These are phyloP conservation scores for Rhododendron henanense DNA, from an alignment of 148 eudicot genomes.

Conservation along the genomic window DNA sequence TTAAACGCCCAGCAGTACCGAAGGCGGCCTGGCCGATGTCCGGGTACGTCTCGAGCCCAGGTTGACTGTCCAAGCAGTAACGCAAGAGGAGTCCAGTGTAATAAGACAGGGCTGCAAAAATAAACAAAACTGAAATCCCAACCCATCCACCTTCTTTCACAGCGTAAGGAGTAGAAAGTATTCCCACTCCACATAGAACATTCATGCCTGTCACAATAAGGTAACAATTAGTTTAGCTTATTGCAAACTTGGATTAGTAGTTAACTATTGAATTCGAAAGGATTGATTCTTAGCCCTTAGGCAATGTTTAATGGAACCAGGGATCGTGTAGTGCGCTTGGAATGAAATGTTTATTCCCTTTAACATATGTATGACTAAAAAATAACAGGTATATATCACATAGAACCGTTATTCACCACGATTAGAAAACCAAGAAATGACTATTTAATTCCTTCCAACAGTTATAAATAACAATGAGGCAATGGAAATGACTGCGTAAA, in stretches of 20 bases:
- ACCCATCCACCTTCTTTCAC: conserved; percentile 91
- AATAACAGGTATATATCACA: no score
- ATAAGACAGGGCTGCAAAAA: conserved; percentile 78
- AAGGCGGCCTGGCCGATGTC: conserved; percentile 99
- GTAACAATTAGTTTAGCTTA: neutral
- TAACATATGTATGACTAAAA: neutral
- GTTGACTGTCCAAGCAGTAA: conserved; percentile 82
- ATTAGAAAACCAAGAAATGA: no score
- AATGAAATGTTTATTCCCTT: neutral
- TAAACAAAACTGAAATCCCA: conserved; percentile 60
- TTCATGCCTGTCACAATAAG: conserved; percentile 53
- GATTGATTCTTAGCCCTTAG: neutral
- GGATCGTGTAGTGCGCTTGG: neutral
- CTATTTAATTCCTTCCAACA: no score
- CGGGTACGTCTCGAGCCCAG: conserved; percentile 93
- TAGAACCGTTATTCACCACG: no score
- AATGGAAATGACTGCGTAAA: neutral
- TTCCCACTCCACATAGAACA: conserved; percentile 97
- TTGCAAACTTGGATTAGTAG: neutral
- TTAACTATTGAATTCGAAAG: neutral
- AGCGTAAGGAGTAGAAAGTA: conserved; percentile 90
- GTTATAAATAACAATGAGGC: neutral
- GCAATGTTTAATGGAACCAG: neutral
- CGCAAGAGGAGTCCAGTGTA: conserved; percentile 94
- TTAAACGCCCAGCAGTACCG: conserved; percentile 70